Conservation (phyloP, 805 yeast species). For the Pichia scutulata region DNA sequence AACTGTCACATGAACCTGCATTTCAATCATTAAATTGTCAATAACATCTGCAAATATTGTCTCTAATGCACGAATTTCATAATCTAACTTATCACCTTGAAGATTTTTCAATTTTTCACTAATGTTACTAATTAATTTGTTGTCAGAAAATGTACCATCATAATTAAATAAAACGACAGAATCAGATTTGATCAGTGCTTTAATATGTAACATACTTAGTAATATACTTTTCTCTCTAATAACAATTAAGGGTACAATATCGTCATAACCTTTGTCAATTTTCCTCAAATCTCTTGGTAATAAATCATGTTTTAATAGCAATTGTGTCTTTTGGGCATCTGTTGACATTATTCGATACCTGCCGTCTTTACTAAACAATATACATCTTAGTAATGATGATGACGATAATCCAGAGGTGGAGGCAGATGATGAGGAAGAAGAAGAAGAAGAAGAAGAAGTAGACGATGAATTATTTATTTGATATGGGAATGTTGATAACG, state of each 20-base stretch:
- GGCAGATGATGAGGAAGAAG: not conserved
- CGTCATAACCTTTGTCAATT: conserved; percentile 38
- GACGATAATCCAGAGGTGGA: not conserved
- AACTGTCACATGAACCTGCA: conserved; percentile 75
- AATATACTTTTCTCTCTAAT: conserved; percentile 41
- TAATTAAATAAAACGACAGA: conserved; percentile 42
- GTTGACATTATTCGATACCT: conserved; percentile 37
- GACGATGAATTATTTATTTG: conserved; percentile 2
- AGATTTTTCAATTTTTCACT: conserved; percentile 30
- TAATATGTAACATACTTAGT: conserved; percentile 40
- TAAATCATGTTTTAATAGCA: conserved; percentile 38
- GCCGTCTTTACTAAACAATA: conserved; percentile 42
- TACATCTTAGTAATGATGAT: conserved; percentile 31
- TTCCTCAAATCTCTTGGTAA: conserved; percentile 49
- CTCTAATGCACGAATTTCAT: conserved; percentile 87
- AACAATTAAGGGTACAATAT: conserved; percentile 50
- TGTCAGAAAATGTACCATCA: conserved; percentile 39
- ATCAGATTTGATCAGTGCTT: conserved; percentile 47
- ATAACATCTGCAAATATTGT: conserved; percentile 76
- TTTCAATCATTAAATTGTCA: conserved; percentile 72
- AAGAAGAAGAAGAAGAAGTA: not conserved
- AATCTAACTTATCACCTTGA: conserved; percentile 46
- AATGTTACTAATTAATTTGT: conserved; percentile 37
- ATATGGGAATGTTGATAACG: conserved; percentile 7
- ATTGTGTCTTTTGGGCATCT: conserved; percentile 35